Evolutionary conservation across 805 yeast species (phyloP).

Genomic region (Ogataea angusta): DNA sequence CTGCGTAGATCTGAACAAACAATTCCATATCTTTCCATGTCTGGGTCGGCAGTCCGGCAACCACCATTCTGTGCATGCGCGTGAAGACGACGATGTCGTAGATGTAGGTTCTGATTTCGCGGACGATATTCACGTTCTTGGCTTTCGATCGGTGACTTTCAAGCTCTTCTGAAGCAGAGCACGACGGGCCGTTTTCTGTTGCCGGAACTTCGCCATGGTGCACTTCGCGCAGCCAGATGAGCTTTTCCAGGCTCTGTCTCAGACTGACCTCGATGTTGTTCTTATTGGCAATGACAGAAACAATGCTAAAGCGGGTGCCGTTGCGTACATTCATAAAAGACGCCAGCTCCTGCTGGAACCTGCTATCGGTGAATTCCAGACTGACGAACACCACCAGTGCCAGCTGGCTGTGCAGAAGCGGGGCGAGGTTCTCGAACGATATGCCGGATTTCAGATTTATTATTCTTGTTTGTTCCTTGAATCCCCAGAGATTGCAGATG

Average conservation of each 20-base stretch:
- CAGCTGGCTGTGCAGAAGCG: constrained; percentile 5
- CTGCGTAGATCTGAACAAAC: constrained; percentile 40
- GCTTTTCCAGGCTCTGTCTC: constrained; percentile 21
- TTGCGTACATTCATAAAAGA: neutral
- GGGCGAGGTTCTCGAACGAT: constrained; percentile 6
- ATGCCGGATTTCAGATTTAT: constrained; percentile 2
- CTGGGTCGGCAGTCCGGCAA: constrained; percentile 49
- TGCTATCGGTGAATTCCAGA: constrained; percentile 11
- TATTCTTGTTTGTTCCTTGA: constrained; percentile 1
- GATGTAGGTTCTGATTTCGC: constrained; percentile 52
- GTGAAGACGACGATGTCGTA: constrained; percentile 53
- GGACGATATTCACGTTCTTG: constrained; percentile 35
- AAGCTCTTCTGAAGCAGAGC: constrained; percentile 1
- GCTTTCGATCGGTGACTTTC: neutral
- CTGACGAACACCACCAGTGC: constrained; percentile 3
- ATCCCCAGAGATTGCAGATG: constrained; percentile 13
- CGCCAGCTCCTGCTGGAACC: constrained; percentile 12
- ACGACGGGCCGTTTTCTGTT: neutral
- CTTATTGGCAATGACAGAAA: constrained; percentile 19
- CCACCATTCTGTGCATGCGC: constrained; percentile 53
- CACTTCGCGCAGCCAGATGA: constrained; percentile 34
- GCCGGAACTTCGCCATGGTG: constrained; percentile 12
- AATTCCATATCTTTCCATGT: constrained; percentile 41
- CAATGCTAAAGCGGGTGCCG: constrained; percentile 17
- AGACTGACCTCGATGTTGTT: constrained; percentile 19